Conservation (phyloP, 1,139 yeast species). For the Pichia sp. region DNA sequence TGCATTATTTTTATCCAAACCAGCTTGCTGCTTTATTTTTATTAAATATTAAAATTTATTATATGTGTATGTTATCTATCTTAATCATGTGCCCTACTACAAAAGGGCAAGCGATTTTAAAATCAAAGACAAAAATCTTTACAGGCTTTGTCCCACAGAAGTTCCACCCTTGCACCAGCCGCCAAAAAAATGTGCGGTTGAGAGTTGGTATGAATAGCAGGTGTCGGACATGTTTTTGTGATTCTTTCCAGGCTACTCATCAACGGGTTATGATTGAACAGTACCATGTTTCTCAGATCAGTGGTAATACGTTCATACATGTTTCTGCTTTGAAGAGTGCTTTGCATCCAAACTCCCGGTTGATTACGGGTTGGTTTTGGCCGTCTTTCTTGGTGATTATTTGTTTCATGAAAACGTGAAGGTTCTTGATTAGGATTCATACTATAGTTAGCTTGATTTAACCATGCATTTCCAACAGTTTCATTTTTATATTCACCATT, state of each 20-base stretch:
- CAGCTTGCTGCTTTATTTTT: too few species aligned
- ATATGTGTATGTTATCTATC: too few species aligned
- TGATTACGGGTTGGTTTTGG: neutral
- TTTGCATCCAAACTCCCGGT: constrained; percentile 20
- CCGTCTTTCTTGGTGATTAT: neutral
- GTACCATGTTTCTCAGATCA: constrained; percentile 23
- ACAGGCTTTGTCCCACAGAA: neutral
- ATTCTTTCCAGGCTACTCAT: constrained; percentile 8
- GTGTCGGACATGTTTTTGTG: neutral
- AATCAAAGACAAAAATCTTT: neutral
- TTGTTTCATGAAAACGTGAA: neutral
- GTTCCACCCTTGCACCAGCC: neutral
- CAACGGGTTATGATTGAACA: constrained; percentile 24
- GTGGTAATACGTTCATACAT: constrained; percentile 24
- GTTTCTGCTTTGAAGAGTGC: constrained; percentile 23
- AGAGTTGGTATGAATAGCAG: neutral
- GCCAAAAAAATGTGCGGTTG: neutral
- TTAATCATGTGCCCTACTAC: too few species aligned
- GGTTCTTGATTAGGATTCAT: neutral
- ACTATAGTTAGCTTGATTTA: neutral
- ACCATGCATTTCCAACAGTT: neutral
- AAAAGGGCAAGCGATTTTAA: too few species aligned
- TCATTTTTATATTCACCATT: neutral
- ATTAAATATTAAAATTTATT: too few species aligned
- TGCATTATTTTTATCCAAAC: neutral